A percentile compares a stretch with the other conserved stretches of the same genome.
phyloP scores from a whole-genome alignment of 306 rosid genomes.

The Castanea crenata region DNA sequence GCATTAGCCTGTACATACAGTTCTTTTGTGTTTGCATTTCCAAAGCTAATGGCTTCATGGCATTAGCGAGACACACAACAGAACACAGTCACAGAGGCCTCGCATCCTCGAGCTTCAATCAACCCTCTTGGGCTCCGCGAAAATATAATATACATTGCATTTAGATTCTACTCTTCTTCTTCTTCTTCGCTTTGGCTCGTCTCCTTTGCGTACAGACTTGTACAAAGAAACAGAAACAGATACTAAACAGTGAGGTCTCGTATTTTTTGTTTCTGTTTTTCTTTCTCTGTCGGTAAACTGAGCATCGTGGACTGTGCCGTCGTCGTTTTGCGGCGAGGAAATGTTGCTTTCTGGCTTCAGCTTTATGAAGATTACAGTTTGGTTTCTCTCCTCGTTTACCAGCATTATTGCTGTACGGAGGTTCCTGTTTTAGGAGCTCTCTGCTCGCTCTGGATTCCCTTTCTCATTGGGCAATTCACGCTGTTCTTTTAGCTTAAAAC shows the following conservation, averaged over 20 bases:
- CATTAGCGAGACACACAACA: neutral
- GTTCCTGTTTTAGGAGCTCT: neutral
- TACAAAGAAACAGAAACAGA: neutral
- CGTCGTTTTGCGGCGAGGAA: conserved; percentile 33
- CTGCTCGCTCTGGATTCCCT: neutral
- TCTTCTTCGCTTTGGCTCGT: neutral
- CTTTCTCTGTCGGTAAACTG: neutral
- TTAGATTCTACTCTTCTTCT: neutral
- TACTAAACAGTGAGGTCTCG: neutral
- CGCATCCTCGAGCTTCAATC: conserved; percentile 29
- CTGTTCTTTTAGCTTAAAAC: neutral
- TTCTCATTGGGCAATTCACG: neutral
- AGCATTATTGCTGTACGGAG: conserved; percentile 27
- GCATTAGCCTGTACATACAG: neutral
- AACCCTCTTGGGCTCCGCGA: conserved; percentile 11
- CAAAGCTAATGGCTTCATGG: neutral
- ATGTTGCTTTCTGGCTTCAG: conserved; percentile 42
- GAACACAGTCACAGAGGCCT: too few relatives aligned
- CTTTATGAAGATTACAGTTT: neutral
- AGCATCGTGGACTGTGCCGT: conserved; percentile 17
- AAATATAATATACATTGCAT: conserved; percentile 2
- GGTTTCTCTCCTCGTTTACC: neutral
- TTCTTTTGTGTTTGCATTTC: neutral
- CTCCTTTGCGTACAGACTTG: conserved; percentile 16
- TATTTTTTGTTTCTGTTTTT: neutral